phyloP scores from a whole-genome alignment of 805 yeast species.

The Pichia exigua region DNA sequence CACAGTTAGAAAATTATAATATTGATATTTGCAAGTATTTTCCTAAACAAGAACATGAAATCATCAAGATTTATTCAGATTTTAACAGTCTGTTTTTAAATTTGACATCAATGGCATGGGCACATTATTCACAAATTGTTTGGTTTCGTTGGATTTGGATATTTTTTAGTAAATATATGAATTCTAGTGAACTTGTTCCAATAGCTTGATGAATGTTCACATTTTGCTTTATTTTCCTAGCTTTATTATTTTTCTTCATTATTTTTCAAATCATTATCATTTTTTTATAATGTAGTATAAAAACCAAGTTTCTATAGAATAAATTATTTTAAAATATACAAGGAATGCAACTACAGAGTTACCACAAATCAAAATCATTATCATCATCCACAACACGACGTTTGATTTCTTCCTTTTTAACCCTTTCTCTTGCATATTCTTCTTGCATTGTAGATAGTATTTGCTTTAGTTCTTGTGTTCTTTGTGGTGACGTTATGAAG shows the following conservation, averaged over 20 bases:
- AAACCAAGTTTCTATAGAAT: not conserved
- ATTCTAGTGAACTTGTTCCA: slow-evolving; percentile 55
- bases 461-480: slow-evolving; percentile 5
- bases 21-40: not conserved
- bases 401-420: slow-evolving; percentile 10
- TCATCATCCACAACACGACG: slow-evolving; percentile 22
- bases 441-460: slow-evolving; percentile 17
- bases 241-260: not conserved
- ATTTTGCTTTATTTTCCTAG: not conserved
- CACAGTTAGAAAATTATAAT: not conserved
- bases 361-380: slow-evolving; percentile 26
- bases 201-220: not conserved
- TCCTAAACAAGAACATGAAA: slow-evolving; percentile 15
- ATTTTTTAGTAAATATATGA: slow-evolving; percentile 64
- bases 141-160: slow-evolving; percentile 95
- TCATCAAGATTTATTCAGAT: slow-evolving; percentile 33
- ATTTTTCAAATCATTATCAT: not conserved
- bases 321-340: not conserved
- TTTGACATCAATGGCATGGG: slow-evolving; percentile 69
- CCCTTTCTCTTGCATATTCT: slow-evolving; percentile 12
- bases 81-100: slow-evolving; percentile 33
- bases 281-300: not conserved
- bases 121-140: slow-evolving; percentile 84
- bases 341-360: not conserved
- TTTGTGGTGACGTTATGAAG: slow-evolving; percentile 11